Evolutionary conservation across 2,329 filamentous ascomycete genomes (phyloP), one percentile per base, ranked within the genome.

Genomic region (Xylariales sp.): DNA sequence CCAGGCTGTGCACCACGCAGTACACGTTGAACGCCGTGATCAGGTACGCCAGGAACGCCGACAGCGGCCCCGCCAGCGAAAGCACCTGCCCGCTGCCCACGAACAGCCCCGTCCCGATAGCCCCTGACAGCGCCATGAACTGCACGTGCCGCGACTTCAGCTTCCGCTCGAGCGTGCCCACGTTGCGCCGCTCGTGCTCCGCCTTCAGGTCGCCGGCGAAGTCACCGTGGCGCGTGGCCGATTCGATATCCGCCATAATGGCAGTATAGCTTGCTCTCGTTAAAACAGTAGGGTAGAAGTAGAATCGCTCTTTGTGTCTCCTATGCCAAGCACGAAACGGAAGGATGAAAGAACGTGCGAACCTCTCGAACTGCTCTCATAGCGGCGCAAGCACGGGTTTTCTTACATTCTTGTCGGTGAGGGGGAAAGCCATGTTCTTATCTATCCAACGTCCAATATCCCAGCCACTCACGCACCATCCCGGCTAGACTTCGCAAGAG

Each of bases 61-160:
- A 81, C 3, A 83, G 70, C 14, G 82, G 81, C 0, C 82, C 82
- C 0, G 81, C 80, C 1, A 83, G 76, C 12, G 80, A 82, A 3
- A 84, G 72, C 5, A 81, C 79, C 65, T 81, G 81, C 3, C 82
- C 82, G 60, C 78, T 82, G 34, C 81, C 81, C 43, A 84, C 75
- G 67, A 83, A 83, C 10, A 84, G 77, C 0, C 82, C 82, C 1
- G 81, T 83, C 16, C 82, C 81, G 46, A 84, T 84, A 43, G 81
- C 81, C 55, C 83, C 83, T 48, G 81, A 83, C 16, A 84, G 83
- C 46, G 82, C 82, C 81, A 84, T 84, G 64, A 84, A 81, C 71
- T 84, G 83, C 28, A 84, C 83, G 68, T 73, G 71, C 2, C 71
- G 67, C 32, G 81, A 80, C 64, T 82, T 82, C 69, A 82, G 78